Base-by-base conservation (phyloP, 768 basidiomycete species). In the Termitomyces eurrhizus region DNA sequence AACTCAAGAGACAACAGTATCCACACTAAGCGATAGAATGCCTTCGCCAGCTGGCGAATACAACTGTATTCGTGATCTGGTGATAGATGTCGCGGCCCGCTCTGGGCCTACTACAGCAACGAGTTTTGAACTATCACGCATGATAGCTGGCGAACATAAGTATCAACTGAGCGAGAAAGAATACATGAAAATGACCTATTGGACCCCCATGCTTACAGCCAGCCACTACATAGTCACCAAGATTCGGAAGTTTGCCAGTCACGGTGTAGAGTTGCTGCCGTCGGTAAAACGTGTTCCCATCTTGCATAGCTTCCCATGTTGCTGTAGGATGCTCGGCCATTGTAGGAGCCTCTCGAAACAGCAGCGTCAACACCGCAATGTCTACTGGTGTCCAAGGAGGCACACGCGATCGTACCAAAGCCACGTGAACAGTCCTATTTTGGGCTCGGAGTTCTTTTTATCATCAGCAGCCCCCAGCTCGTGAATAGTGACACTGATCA, bases 241-340 rank as follows among this genome's bases (percentile, higher is more conserved):
- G 75, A 71, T 91, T 84, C 3, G 88, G 88, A 6, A 93, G 76
- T 67, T 89, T 90, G 66, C 89, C 93, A 13, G 85, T 79, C 58
- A 93, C 85, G 1, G 89, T 84, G 70, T 98, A 98, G 26, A 94
- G 78, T 63, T 90, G 89, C 65, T 94, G 86, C 57, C 89, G 81
- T 69, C 89, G 78, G 69, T 98, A 98, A 77, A 97, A 98, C 36
- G 89, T 90, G 66, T 79, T 86, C 29, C 90, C 90, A 68, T 90
- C 85, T 71, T 88, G 84, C 88, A 97, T 92, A 46, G 95, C 84
- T 72, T 95, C 88, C 96, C 96, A 98, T 73, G 84, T 82, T 35
- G 85, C 73, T 3, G 91, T 92, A 2, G 92, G 90, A 66, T 92
- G 91, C 54, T 89, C 86, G 14, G 76, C 67, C 75, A 83, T 82